Evolutionary conservation across 1,139 yeast genomes (phyloP).

Genomic region (Saccharomycopsis phalli): DNA sequence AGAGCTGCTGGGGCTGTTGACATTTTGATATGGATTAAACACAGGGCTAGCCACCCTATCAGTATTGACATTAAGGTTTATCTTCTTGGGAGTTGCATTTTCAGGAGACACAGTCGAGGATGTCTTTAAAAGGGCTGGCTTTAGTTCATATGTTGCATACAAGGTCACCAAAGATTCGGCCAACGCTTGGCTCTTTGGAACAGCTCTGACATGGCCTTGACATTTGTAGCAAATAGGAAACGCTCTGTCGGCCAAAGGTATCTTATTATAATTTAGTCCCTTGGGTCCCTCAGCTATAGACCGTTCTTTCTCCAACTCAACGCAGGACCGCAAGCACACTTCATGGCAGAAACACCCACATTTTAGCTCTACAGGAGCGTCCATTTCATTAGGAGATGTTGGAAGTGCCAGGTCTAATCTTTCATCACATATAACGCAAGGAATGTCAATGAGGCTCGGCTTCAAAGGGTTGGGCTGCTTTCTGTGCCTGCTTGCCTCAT

Average conservation of each 20-base stretch:
- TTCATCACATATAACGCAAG: constrained; percentile 15
- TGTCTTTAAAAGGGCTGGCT: constrained; percentile 7
- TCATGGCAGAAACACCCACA: constrained; percentile 19
- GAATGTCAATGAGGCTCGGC: constrained; percentile 5
- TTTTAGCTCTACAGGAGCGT: constrained; percentile 14
- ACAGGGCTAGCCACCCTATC: constrained; percentile 1
- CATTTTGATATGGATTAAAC: constrained; percentile 18
- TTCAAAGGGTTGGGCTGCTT: background rate
- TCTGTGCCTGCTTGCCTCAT: background rate
- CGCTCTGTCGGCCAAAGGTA: constrained; percentile 12
- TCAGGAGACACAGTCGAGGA: constrained; percentile 1
- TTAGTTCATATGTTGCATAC: constrained; percentile 16
- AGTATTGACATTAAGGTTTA: constrained; percentile 10
- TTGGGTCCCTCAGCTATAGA: constrained; percentile 9
- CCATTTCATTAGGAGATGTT: constrained; percentile 11
- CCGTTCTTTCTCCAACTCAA: constrained; percentile 18
- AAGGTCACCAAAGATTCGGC: constrained; percentile 13
- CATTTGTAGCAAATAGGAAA: constrained; percentile 19
- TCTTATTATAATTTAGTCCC: constrained; percentile 1
- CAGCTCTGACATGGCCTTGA: constrained; percentile 9
- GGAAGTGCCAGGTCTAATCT: constrained; percentile 11
- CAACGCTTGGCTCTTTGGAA: constrained; percentile 12
- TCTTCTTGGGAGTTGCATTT: background rate
- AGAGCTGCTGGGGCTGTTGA: constrained; percentile 18
- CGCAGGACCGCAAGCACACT: constrained; percentile 13